A percentile compares a stretch with the other conserved stretches of the same genome.
phyloP scores from a whole-genome alignment of 2,329 filamentous ascomycete species.

The Colletotrichum somersetense region DNA sequence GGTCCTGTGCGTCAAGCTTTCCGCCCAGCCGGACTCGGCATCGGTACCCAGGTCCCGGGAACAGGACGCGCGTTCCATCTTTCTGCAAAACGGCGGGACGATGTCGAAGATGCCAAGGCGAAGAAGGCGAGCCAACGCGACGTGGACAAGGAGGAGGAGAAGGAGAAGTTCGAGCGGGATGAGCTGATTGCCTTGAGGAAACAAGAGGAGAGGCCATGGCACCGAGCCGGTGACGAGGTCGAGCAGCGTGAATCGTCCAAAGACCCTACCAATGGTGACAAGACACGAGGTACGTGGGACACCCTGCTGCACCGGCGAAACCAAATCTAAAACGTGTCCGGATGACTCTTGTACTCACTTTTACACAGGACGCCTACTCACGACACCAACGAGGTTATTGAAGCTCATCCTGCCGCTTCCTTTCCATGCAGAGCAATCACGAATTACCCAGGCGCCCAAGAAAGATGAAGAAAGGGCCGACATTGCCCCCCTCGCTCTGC shows the following conservation, averaged over 20 bases:
- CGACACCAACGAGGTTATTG: conserved; percentile 82
- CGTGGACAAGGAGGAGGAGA: conserved; percentile 42
- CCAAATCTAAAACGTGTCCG: background rate
- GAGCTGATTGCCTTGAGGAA: conserved; percentile 62
- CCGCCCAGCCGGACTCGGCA: conserved; percentile 37
- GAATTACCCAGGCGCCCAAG: conserved; percentile 10
- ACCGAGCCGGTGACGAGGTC: conserved; percentile 69
- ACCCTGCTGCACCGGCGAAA: background rate
- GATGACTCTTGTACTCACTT: background rate
- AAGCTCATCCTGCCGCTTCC: conserved; percentile 83
- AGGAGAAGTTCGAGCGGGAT: conserved; percentile 52
- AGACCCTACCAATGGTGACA: conserved; percentile 45
- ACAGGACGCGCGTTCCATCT: conserved; percentile 1
- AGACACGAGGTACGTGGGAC: conserved; percentile 49
- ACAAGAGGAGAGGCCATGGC: conserved; percentile 75
- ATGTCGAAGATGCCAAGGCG: conserved; percentile 46
- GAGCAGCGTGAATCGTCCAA: conserved; percentile 50
- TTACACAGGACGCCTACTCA: conserved; percentile 76
- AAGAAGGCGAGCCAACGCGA: conserved; percentile 45
- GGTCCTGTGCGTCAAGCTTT: conserved; percentile 38
- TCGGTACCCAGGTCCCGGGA: conserved; percentile 12
- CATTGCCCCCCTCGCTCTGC: conserved; percentile 86
- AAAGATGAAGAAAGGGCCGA: conserved; percentile 51
- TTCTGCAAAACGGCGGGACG: conserved; percentile 14
- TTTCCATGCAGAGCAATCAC: conserved; percentile 45